phyloP scores from a whole-genome alignment of 495 filamentous ascomycete species.

The Aspergillus asperescens region DNA sequence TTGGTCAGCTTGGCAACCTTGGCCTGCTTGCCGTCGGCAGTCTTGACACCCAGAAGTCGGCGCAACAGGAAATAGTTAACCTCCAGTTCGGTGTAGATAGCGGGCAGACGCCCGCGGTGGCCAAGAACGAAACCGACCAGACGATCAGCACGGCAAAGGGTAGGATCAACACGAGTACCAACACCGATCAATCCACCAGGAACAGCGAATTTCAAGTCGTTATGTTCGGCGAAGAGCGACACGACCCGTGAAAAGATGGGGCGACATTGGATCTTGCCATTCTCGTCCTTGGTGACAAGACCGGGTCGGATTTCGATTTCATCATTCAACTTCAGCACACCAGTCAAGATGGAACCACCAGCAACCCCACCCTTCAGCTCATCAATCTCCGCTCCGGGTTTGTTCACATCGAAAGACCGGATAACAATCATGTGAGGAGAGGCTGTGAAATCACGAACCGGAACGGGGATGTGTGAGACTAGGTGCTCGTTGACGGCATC shows the following conservation, averaged over 20 bases:
- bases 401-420: conserved; percentile 98
- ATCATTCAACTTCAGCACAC: conserved; percentile 90
- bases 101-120: conserved; percentile 81
- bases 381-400: conserved; percentile 98
- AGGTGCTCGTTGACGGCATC: conserved; percentile 95
- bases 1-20: conserved; percentile 97
- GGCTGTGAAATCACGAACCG: conserved; percentile 78
- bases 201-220: conserved; percentile 95
- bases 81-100: conserved; percentile 95
- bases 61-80: conserved; percentile 98
- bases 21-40: conserved; percentile 96
- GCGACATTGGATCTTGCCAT: conserved; percentile 90
- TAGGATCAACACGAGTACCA: conserved; percentile 93
- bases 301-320: conserved; percentile 98
- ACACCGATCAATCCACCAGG: conserved; percentile 96
- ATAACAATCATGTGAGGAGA: conserved; percentile 98
- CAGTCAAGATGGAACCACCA: conserved; percentile 91
- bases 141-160: conserved; percentile 96
- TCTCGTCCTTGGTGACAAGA: conserved; percentile 88
- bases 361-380: conserved; percentile 98
- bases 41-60: conserved; percentile 91
- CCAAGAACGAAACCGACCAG: conserved; percentile 97
- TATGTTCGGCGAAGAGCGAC: conserved; percentile 92
- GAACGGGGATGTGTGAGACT: conserved; percentile 87
- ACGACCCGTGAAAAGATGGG: conserved; percentile 95